Base-by-base conservation (phyloP, 352 stramenopile genomes). In the Pythium phragmiticola region DNA sequence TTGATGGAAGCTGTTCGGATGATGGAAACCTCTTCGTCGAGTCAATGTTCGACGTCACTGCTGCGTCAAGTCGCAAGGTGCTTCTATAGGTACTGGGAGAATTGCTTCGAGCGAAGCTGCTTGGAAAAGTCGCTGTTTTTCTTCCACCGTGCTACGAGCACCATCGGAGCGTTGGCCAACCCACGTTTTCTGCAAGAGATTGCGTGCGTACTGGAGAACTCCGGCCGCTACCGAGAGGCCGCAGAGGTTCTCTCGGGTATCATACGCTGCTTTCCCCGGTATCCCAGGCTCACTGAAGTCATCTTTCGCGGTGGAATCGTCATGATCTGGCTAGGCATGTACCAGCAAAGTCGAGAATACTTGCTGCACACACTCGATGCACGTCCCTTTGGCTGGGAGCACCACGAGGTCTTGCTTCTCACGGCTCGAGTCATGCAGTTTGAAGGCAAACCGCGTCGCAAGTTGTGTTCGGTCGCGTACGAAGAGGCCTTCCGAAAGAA, bases 261-360 rank as follows among this genome's bases (percentile, higher is more conserved):
- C 33, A 83, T 92, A 33, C 34, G 47, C 7, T 86, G 77, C 45
- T 92, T 92, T 62, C 83, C 83, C 13, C 70, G 70, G 4, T 90
- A 88, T 48, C 21, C 65, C 17, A 66, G 65, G 30, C 58, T 92
- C 5, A 64, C 52, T 7, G 64, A 85, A 33, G 76, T 90, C 19
- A 86, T 92, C 3, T 92, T 92, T 48, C 83, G 83, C 7, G 77
- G 77, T n/a, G 79, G 72, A 0, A 70, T 90, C 45, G 66, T 89
- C 5, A 76, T 92, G 69, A 66, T 87, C 26, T 73, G 77, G 2
- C 57, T 92, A 21, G 67, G 80, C 14, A 76, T 86, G 69, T 88
- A 78, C 43, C 76, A 73, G 7, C 83, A 92, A 54, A 84, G 78
- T 39, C 74, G 80, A 4, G 83, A 92, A 50, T 92, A 92, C 30